Evolutionary conservation across 345 rosid species (phyloP).

Genomic region (Gossypium bickii): DNA sequence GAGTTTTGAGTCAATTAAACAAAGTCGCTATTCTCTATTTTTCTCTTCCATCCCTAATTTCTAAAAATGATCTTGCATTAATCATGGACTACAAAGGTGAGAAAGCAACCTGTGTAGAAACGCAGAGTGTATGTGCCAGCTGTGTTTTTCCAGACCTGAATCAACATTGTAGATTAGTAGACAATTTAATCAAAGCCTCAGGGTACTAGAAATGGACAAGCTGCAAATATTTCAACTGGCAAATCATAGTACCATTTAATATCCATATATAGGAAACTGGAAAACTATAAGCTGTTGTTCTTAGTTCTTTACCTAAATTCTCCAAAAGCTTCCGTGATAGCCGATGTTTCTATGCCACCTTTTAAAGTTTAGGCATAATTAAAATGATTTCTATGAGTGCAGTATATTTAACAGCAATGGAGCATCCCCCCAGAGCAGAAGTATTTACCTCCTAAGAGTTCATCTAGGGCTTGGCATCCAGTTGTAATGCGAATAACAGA

Average conservation of each 20-base stretch:
- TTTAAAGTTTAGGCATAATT: conserved; percentile 17
- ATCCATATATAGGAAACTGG: neutral
- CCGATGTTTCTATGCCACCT: conserved; percentile 84
- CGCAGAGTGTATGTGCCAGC: conserved; percentile 84
- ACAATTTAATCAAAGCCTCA: neutral
- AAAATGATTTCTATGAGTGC: neutral
- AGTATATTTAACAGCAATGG: neutral
- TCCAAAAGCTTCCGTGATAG: conserved; percentile 94
- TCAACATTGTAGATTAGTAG: neutral
- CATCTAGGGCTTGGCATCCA: conserved; percentile 92
- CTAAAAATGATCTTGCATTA: neutral
- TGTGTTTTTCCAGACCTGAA: conserved; percentile 91
- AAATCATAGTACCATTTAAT: neutral
- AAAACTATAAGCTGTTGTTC: neutral
- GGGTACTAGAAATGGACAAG: neutral
- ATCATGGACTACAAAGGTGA: neutral
- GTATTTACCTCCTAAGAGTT: conserved; percentile 68
- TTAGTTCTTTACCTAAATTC: conserved; percentile 62
- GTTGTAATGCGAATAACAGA: conserved; percentile 74
- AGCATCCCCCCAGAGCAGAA: neutral
- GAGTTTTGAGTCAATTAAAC: neutral
- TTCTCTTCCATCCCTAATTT: neutral
- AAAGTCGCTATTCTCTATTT: neutral
- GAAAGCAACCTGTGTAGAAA: conserved; percentile 67
- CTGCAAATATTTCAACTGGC: neutral